Base-by-base conservation (phyloP, 2,329 filamentous ascomycete genomes). In the Colletotrichum destructivum region DNA sequence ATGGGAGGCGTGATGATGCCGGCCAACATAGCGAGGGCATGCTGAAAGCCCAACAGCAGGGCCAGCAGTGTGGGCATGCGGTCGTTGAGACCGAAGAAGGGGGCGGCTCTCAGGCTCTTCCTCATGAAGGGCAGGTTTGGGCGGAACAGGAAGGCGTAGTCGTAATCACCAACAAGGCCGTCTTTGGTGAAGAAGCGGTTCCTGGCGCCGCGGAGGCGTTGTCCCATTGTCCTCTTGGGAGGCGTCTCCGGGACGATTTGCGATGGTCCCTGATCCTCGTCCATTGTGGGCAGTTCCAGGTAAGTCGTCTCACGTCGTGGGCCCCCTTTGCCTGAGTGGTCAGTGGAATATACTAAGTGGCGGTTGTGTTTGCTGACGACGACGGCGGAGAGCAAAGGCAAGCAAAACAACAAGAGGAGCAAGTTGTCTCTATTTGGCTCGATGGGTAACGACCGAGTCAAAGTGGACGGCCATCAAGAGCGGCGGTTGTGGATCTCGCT, bases 101-200 rank as follows among this genome's bases (percentile, higher is more conserved):
- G 94, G 42, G 92, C 90, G n/a, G 87, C 84, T 74, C 83, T 82
- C 44, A 80, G 80, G 6, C 83, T 77, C 79, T 88, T 90, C 78
- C 88, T 91, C 86, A 96, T 91, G 81, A 98, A 98, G 0, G 95
- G 95, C 26, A 98, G 82, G 75, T 93, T 95, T 1, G 90, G 93
- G 26, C 85, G 90, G 86, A 98, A 97, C 51, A 98, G 90, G 78
- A 95, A 96, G 46, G 81, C 93, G 87, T 98, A 98, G 86, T 98
- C 93, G 82, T 98, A 98, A 76, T 91, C 87, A 74, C 95, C 95
- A 67, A 98, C 82, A 35, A 98, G 87, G 15, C 95, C 95, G 1
- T 95, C 88, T 73, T 85, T 91, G 56, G 88, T 90, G 65, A 86
- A 81, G 74, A 90, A 86, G 7, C 83, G 82, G 71, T 82, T 83